Base-by-base conservation (phyloP, 768 basidiomycete genomes). In the Tricholomella constricta region DNA sequence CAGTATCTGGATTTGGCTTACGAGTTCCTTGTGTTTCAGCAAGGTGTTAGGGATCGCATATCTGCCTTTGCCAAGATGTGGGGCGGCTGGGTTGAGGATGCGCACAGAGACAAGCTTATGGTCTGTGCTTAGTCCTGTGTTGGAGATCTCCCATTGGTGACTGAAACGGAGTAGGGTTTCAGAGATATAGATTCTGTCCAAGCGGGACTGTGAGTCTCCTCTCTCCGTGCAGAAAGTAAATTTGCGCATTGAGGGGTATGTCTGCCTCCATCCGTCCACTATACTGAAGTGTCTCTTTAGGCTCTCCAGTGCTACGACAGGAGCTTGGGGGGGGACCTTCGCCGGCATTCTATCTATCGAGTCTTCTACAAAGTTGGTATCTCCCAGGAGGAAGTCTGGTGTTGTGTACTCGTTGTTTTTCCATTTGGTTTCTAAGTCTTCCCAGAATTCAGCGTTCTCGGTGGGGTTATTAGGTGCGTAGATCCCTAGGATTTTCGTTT, bases 301-400 rank as follows among this genome's bases (percentile, higher is more conserved):
- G 27, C 5, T 32, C 2, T 2, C 15, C 2, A 48, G 46, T 6
- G 46, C 35, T 3, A 10, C 34, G n/a, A 27, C 17, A 6, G 20
- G 22, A 6, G 8, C 15, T 11, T 25, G 9, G 14, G 4, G 43
- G 41, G 77, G 73, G 0, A 12, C 1, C 0, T 57, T 52, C 0
- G 48, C 17, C 0, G 77, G 76, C 1, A 71, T 36, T 0, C 72
- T 15, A 52, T 79, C 76, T 0, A 77, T 52, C 0, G 57, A 20
- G 0, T 75, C 70, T 47, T 79, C 74, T 0, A 72, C 69, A 0
- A 78, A 22, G 55, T 81, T 80, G 36, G 72, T 71, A 51, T 81
- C 75, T 0, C 78, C 75, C 0, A 72, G 37, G 34, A 80, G 51
- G 0, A 75, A 14, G 20, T 77, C 67, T 3, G 67, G 72, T 25